Percentiles rank a stretch among this genome's conserved stretches.
These are phyloP conservation scores for Brassica carinata DNA, from an alignment of 345 rosid species.

Conservation along the genomic window DNA sequence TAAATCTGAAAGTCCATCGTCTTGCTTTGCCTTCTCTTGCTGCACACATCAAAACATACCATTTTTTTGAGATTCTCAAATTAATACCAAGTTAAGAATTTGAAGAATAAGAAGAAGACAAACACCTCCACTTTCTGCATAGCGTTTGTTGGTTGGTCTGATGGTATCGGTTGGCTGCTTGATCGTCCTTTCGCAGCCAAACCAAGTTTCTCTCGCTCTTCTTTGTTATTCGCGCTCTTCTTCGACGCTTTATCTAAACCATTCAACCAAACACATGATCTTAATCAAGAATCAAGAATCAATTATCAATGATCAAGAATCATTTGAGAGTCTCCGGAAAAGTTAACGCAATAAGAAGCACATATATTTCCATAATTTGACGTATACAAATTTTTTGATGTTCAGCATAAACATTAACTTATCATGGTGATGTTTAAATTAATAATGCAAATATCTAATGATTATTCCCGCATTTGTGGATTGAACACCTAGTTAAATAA, in stretches of 20 bases:
- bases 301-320: too few species aligned
- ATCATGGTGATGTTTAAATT: too few species aligned
- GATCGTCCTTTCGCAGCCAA: slow-evolving; percentile 50
- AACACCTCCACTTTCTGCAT: slow-evolving; percentile 88
- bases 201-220: slow-evolving; percentile 78
- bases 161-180: slow-evolving; percentile 43
- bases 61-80: neutral
- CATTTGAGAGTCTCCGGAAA: too few species aligned
- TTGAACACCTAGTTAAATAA: neutral
- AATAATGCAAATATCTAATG: too few species aligned
- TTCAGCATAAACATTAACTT: too few species aligned
- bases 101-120: neutral
- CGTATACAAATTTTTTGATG: too few species aligned
- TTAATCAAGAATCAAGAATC: neutral
- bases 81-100: neutral
- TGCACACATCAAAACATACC: slow-evolving; percentile 30
- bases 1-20: slow-evolving; percentile 79
- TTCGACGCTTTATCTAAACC: slow-evolving; percentile 53
- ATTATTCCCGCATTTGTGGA: too few species aligned
- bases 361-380: too few species aligned
- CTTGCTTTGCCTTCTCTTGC: slow-evolving; percentile 86
- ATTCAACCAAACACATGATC: neutral
- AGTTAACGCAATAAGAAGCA: too few species aligned
- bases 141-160: slow-evolving; percentile 62
- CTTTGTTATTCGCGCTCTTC: slow-evolving; percentile 46